A percentile compares a stretch with the other conserved stretches of the same genome.
phyloP scores from a whole-genome alignment of 2,329 filamentous ascomycete species.

The Nemania serpens region DNA sequence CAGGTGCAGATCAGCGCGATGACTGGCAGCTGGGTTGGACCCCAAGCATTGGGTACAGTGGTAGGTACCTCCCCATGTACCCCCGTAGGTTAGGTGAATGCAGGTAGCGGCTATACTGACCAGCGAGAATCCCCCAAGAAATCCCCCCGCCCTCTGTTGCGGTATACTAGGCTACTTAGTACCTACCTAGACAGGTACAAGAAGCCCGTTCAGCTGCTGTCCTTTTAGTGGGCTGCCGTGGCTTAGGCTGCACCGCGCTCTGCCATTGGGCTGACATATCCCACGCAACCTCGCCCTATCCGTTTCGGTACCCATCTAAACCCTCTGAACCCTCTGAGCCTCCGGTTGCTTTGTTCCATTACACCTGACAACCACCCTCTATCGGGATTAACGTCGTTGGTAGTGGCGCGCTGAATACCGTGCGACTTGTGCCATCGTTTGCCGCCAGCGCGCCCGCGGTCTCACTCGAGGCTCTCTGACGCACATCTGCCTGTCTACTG shows the following conservation, averaged over 20 bases:
- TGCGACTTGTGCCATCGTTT: constrained; percentile 26
- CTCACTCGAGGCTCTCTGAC: constrained; percentile 4
- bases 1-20: constrained; percentile 26
- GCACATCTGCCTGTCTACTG: neutral
- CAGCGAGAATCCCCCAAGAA: too few species aligned
- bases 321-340: constrained; percentile 22
- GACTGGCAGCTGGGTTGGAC: constrained; percentile 23
- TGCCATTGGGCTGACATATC: constrained; percentile 24
- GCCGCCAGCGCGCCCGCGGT: constrained; percentile 1
- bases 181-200: too few species aligned
- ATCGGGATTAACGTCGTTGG: constrained; percentile 34
- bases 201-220: constrained; percentile 28
- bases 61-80: neutral
- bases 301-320: constrained; percentile 22
- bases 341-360: constrained; percentile 26
- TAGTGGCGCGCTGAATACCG: constrained; percentile 40
- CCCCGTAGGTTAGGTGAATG: too few species aligned
- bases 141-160: too few species aligned
- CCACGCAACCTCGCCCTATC: constrained; percentile 28
- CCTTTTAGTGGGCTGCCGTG: constrained; percentile 21
- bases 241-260: constrained; percentile 18
- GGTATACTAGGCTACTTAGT: too few species aligned
- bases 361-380: constrained; percentile 35
- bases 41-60: neutral
- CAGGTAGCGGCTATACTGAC: too few species aligned